Evolutionary conservation across 2,329 filamentous ascomycete species (phyloP), one percentile per base, ranked within the genome.

Genomic region (Paramyrothecium sp.): DNA sequence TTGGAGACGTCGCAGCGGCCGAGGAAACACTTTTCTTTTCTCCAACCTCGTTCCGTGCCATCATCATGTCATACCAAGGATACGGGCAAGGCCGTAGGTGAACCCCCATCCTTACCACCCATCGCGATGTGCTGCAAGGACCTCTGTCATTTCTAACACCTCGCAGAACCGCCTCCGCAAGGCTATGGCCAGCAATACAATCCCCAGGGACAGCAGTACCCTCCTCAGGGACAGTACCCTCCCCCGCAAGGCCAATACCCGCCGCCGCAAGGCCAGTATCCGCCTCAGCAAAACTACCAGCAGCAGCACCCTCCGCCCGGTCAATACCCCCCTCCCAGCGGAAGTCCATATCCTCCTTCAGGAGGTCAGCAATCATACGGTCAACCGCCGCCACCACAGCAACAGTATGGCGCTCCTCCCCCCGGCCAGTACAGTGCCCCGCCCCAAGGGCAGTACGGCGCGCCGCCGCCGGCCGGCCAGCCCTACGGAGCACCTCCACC

Each of bases 401-500:
- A 67, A 46, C 38, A 44, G 38, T 73, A 72, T 53, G 69, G 68
- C 19, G 67, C 69, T 50, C 71, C 67, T 55, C 71, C 74, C 7
- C 65, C 68, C 1, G 71, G 68, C 10, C 70, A 71, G 26, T 80
- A 79, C 54, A 76, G 75, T 30, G 73, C 74, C 21, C 77, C 78
- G 21, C 71, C 78, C 44, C 69, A 67, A 55, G 61, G 56, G 22
- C 58, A 59, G 23, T 64, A 65, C 26, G 60, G 62, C 2, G 58
- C 58, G 17, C 60, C 70, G 41, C 64, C 66, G 22, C 69, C 67
- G 17, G 71, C 69, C 57, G 72, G 72, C 44, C 70, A 72, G 20
- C 38, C 5, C 4, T 66, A 68, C 38, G 63, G 63, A 34, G 73
- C 75, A 12, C 73, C 69, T n/a, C 68, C 73, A n/a, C 73, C 72